These are phyloP conservation scores for Lactuca sativa DNA, from an alignment of 129 eudicot genomes.

Conservation along the genomic window DNA sequence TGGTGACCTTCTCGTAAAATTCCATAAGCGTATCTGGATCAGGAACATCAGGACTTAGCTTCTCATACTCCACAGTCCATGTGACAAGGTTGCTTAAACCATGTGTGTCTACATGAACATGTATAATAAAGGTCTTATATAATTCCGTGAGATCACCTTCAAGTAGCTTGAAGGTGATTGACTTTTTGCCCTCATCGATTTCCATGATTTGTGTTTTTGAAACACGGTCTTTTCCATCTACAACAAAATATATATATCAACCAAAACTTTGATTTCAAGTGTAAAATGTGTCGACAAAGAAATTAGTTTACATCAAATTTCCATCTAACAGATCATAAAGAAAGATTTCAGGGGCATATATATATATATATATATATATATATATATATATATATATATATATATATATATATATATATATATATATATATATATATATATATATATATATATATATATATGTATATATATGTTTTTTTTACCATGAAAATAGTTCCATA, in stretches of 20 bases:
- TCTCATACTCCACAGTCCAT: too few relatives aligned
- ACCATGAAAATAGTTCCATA: too few relatives aligned
- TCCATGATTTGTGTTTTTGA: conserved; percentile 17
- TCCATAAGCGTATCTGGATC: too few relatives aligned
- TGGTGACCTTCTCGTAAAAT: too few relatives aligned
- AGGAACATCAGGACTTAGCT: too few relatives aligned
- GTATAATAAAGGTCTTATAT: conserved; percentile 25
- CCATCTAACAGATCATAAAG: background rate
- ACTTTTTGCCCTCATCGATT: conserved; percentile 28
- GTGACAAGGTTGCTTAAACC: background rate
- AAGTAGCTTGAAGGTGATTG: conserved; percentile 8
- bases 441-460: too few relatives aligned
- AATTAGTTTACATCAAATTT: too few relatives aligned
- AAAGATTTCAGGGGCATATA: background rate
- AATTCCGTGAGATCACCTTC: conserved; percentile 32
- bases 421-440: too few relatives aligned
- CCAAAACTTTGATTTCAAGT: background rate
- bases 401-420: too few relatives aligned
- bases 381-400: too few relatives aligned
- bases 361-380: too few relatives aligned
- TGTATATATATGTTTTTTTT: too few relatives aligned
- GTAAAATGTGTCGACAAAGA: background rate
- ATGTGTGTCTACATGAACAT: conserved; percentile 27
- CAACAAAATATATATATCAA: background rate
- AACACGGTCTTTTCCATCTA: conserved; percentile 28